These are phyloP conservation scores for Penstemon davidsonii DNA, from an alignment of 257 asterid species.

Conservation along the genomic window DNA sequence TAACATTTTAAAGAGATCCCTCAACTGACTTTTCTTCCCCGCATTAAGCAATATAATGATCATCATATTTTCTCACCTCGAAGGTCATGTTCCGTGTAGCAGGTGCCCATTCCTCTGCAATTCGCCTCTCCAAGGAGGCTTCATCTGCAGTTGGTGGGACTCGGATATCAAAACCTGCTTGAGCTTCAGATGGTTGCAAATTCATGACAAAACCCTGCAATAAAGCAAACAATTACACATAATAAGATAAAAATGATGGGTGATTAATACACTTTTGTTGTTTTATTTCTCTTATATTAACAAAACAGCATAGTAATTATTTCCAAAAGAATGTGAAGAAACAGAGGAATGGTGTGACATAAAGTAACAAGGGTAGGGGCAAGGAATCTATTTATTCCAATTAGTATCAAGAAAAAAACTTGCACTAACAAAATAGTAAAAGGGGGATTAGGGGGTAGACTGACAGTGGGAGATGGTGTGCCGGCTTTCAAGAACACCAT, in stretches of 20 bases:
- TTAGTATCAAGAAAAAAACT: background rate
- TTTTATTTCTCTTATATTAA: background rate
- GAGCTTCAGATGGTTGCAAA: slow-evolving; percentile 97
- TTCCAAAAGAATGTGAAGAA: too few species aligned
- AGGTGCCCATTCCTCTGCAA: slow-evolving; percentile 98
- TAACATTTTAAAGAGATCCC: slow-evolving; percentile 10
- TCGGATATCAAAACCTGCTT: slow-evolving; percentile 95
- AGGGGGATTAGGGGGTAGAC: slow-evolving; percentile 2
- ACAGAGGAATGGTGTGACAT: background rate
- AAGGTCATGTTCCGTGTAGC: slow-evolving; percentile 82
- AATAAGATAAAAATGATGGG: background rate
- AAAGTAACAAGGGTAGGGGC: too few species aligned
- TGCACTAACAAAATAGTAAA: background rate
- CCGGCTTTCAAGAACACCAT: slow-evolving; percentile 93
- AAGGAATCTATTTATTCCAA: too few species aligned
- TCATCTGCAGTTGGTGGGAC: slow-evolving; percentile 83
- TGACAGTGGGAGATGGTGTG: slow-evolving; percentile 87
- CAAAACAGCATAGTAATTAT: too few species aligned
- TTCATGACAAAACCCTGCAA: slow-evolving; percentile 95
- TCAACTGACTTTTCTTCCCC: background rate
- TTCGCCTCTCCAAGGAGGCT: slow-evolving; percentile 76
- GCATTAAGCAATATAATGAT: background rate
- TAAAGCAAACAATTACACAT: background rate
- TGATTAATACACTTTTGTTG: background rate
- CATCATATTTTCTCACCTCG: slow-evolving; percentile 56